Base-by-base conservation (phyloP, 148 eudicot genomes). In the Agrostemma githago region DNA sequence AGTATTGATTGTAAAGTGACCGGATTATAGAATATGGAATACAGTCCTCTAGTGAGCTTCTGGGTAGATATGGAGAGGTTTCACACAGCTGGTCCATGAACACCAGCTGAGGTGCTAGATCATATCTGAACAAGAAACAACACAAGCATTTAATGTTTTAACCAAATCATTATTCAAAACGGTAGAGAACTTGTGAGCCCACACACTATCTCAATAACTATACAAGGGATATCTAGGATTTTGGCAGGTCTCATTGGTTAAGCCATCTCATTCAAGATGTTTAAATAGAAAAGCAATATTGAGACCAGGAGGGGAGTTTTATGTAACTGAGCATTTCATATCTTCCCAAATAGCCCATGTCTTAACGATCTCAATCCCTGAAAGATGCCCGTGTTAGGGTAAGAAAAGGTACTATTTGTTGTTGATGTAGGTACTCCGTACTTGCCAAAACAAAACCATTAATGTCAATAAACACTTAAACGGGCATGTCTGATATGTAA, bases 81-180 rank as follows among this genome's bases (percentile, higher is more conserved):
- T 92, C 97, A 71, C 99, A 95, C 15, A 92, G 59, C 74, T 95
- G 99, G 77, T 95, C 97, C 67, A 95, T 86, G 78, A 95, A 95
- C 79, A 95, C 85, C 34, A 95, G 88, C 85, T 90, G 92, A 66
- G 93, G 89, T 12, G 89, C 89, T 58, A 95, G 81, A 84, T 86
- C 90, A 82, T 89, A 86, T 79, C 99, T 95, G 89, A 67, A 63
- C 17, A 71, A 74, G 75, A 73, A 67, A 56, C 66, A 61, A 21
- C 82, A 7, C 3, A 17, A 64, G 8, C 5, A 26, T 48, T 8
- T 48, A 11, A 48, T 48, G 3, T 48, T 9, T 48, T 48, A 2
- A 48, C 54, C 54, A 48, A 8, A 48, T 3, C 14, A 46, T 6
- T 9, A 3, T 11, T 8, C 12, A 14, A 48, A 14, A 48, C 54